These are phyloP conservation scores for Tylopilus orsonianus DNA, from an alignment of 1,284 basidiomycete genomes.

Conservation along the genomic window DNA sequence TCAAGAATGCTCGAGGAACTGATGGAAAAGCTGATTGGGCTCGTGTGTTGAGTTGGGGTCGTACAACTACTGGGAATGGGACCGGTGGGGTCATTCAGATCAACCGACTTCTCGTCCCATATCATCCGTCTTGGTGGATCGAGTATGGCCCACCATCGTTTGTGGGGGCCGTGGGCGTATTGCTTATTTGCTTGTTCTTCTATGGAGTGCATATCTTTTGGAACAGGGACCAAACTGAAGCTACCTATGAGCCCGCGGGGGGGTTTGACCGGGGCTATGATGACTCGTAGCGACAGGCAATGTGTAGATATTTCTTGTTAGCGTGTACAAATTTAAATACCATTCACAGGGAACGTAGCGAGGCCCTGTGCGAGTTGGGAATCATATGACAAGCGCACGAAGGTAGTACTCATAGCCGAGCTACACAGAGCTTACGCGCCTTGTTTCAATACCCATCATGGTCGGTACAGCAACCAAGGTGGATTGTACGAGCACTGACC, in stretches of 20 bases:
- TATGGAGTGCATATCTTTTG: slow-evolving; percentile 64
- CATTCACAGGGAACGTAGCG: slow-evolving; percentile 1
- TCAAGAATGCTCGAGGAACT: slow-evolving; percentile 83
- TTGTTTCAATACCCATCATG: slow-evolving; percentile 25
- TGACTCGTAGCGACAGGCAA: slow-evolving; percentile 33
- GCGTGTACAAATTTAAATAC: too few relatives aligned
- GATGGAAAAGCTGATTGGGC: slow-evolving; percentile 75
- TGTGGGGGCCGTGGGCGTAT: slow-evolving; percentile 55
- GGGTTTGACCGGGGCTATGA: slow-evolving; percentile 69
- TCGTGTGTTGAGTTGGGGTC: slow-evolving; percentile 76
- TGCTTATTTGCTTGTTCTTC: slow-evolving; percentile 70
- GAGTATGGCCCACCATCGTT: slow-evolving; percentile 64
- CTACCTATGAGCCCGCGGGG: slow-evolving; percentile 82
- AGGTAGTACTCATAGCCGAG: neutral
- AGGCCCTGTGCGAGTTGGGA: slow-evolving; percentile 5
- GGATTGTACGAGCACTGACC: slow-evolving; percentile 9
- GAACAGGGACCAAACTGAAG: slow-evolving; percentile 71
- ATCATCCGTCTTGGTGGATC: slow-evolving; percentile 80
- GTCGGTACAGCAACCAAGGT: slow-evolving; percentile 18
- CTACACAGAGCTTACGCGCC: slow-evolving; percentile 1
- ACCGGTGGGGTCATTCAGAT: slow-evolving; percentile 88
- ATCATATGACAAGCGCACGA: slow-evolving; percentile 21
- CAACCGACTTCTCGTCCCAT: slow-evolving; percentile 82
- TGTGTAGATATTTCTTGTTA: slow-evolving; percentile 15
- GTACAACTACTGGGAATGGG: slow-evolving; percentile 69